phyloP scores from a whole-genome alignment of 2,329 filamentous ascomycete genomes.

The Monosporascus ibericus region DNA sequence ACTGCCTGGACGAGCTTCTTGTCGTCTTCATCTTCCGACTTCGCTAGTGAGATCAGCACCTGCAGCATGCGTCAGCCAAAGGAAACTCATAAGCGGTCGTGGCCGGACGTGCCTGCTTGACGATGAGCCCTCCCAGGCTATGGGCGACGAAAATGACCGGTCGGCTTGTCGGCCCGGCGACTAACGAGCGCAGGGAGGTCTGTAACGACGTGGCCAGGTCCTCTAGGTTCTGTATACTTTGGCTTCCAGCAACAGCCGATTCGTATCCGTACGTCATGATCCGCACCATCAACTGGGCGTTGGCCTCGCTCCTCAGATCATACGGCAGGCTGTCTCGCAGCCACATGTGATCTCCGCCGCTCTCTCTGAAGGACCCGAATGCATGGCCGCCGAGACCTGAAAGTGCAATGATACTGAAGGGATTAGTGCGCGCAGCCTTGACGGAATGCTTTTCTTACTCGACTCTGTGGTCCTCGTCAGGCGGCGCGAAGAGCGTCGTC shows the following conservation, averaged over 20 bases:
- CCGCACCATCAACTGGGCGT: conserved; percentile 5
- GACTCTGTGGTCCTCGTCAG: background rate
- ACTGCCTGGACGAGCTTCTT: conserved; percentile 4
- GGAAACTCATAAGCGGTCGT: too few species aligned
- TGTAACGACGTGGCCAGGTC: conserved; percentile 1
- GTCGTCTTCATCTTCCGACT: conserved; percentile 3
- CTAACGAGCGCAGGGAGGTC: conserved; percentile 18
- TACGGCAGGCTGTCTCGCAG: conserved; percentile 20
- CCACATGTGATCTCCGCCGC: conserved; percentile 21
- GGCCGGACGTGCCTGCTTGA: too few species aligned
- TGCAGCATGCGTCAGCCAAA: background rate
- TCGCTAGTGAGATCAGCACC: conserved; percentile 2
- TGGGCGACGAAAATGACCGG: conserved; percentile 32
- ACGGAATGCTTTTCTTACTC: background rate
- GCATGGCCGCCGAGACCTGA: conserved; percentile 21
- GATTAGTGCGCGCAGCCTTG: background rate
- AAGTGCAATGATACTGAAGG: background rate
- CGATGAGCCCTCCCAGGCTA: conserved; percentile 33
- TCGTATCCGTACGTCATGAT: conserved; percentile 34
- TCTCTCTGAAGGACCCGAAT: conserved; percentile 25
- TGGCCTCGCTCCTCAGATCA: conserved; percentile 7
- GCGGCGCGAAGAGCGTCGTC: too few species aligned
- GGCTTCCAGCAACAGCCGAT: conserved; percentile 20
- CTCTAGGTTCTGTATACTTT: background rate
- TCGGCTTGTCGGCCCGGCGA: conserved; percentile 14